Percentiles rank a stretch among this genome's conserved stretches.
These are phyloP conservation scores for Cercophora newfieldiana DNA, from an alignment of 495 filamentous ascomycete species.

Conservation along the genomic window DNA sequence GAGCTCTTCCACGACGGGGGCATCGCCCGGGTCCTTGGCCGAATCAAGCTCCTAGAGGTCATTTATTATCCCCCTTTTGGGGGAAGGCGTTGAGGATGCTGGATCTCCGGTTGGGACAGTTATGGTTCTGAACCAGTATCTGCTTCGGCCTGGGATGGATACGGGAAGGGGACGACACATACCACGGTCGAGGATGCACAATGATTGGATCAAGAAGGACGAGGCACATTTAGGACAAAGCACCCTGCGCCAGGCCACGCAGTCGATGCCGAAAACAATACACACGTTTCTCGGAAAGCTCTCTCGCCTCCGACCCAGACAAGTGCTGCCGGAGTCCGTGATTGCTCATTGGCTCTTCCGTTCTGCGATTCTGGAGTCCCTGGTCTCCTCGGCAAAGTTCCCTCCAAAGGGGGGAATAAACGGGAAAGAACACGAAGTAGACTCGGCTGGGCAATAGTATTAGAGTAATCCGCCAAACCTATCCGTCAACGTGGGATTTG, in stretches of 20 bases:
- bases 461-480: too few relatives aligned
- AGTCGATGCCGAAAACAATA: not conserved
- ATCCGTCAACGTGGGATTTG: too few relatives aligned
- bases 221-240: not conserved
- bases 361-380: not conserved
- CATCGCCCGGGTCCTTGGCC: slow-evolving; percentile 32
- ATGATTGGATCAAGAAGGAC: not conserved
- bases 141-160: not conserved
- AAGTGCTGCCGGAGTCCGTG: not conserved
- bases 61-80: too few relatives aligned
- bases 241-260: not conserved
- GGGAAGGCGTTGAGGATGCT: not conserved
- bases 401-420: not conserved
- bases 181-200: not conserved
- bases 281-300: not conserved
- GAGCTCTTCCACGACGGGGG: slow-evolving; percentile 48
- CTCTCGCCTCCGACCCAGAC: not conserved
- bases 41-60: slow-evolving; percentile 29
- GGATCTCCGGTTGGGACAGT: not conserved
- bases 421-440: not conserved
- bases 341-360: not conserved
- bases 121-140: not conserved
- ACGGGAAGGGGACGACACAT: not conserved
- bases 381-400: not conserved
- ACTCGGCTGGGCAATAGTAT: not conserved